Evolutionary conservation across 1,284 basidiomycete genomes (phyloP).

Genomic region (Microbotryum lychnidis-dioicae): DNA sequence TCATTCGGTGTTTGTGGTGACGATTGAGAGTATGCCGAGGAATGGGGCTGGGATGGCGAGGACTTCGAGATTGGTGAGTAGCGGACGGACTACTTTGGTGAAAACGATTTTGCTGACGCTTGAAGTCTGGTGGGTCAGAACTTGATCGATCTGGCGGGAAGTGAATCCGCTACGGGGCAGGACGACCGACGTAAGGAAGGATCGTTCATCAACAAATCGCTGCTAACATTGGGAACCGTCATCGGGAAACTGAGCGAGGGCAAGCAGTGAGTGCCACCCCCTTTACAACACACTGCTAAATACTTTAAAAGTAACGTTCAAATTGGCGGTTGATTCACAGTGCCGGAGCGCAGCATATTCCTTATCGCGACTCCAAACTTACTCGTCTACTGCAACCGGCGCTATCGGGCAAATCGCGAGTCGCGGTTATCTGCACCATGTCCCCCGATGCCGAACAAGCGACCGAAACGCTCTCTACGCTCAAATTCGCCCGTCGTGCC

Average conservation of each 20-base stretch:
- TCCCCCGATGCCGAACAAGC: slow-evolving; percentile 45
- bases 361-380: slow-evolving; percentile 50
- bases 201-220: slow-evolving; percentile 51
- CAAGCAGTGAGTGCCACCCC: neutral
- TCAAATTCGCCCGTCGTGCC: slow-evolving; percentile 51
- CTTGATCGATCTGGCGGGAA: slow-evolving; percentile 51
- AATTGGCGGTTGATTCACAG: neutral
- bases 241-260: slow-evolving; percentile 50
- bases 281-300: no score
- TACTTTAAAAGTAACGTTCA: neutral
- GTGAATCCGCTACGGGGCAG: slow-evolving; percentile 49
- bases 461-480: slow-evolving; percentile 49
- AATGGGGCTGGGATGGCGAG: slow-evolving; percentile 16
- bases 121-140: slow-evolving; percentile 38
- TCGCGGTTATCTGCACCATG: slow-evolving; percentile 51
- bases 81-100: neutral
- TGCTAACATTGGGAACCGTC: slow-evolving; percentile 43
- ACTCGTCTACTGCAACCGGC: slow-evolving; percentile 49
- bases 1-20: slow-evolving; percentile 50
- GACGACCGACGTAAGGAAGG: slow-evolving; percentile 49
- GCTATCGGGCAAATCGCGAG: slow-evolving; percentile 49
- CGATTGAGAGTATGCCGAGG: slow-evolving; percentile 34
- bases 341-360: slow-evolving; percentile 42
- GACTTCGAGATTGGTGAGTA: slow-evolving; percentile 19
- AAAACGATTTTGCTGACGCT: neutral